Evolutionary conservation across 257 asterid genomes (phyloP).

Genomic region (Solanum virginianum): DNA sequence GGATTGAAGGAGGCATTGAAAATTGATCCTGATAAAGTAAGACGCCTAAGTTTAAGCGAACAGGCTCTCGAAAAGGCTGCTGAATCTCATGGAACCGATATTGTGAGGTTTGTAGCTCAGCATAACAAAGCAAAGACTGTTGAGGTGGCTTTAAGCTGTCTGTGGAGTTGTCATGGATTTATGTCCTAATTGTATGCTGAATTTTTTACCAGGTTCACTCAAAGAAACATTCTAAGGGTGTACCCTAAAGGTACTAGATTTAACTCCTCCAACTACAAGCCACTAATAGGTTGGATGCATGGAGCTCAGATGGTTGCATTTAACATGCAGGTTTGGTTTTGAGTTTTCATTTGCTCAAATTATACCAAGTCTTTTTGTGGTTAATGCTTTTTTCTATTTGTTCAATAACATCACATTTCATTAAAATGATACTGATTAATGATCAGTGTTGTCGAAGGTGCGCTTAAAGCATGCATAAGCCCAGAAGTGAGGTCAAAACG

Average conservation of each 20-base stretch:
- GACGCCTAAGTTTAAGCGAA: constrained; percentile 94
- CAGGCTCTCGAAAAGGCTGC: constrained; percentile 80
- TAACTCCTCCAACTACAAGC: constrained; percentile 76
- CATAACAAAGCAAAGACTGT: background rate
- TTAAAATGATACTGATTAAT: background rate
- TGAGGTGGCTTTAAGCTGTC: background rate
- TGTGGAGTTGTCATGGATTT: background rate
- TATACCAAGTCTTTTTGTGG: background rate
- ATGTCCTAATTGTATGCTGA: constrained; percentile 2
- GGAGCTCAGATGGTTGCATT: constrained; percentile 98
- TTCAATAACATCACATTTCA: background rate
- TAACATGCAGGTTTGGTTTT: constrained; percentile 63
- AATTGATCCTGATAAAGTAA: constrained; percentile 60
- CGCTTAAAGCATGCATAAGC: background rate
- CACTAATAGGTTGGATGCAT: constrained; percentile 77
- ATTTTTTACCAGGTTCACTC: constrained; percentile 50
- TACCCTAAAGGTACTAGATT: constrained; percentile 81
- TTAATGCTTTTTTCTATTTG: background rate
- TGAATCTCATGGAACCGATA: constrained; percentile 40
- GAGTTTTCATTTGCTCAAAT: background rate
- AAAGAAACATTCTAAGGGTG: constrained; percentile 61
- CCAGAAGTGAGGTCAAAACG: background rate
- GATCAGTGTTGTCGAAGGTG: background rate
- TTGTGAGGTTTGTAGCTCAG: constrained; percentile 48
- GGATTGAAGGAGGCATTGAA: constrained; percentile 58